These are phyloP conservation scores for Sporobolomyces pararoseus DNA, from an alignment of 768 basidiomycete genomes.

Conservation along the genomic window DNA sequence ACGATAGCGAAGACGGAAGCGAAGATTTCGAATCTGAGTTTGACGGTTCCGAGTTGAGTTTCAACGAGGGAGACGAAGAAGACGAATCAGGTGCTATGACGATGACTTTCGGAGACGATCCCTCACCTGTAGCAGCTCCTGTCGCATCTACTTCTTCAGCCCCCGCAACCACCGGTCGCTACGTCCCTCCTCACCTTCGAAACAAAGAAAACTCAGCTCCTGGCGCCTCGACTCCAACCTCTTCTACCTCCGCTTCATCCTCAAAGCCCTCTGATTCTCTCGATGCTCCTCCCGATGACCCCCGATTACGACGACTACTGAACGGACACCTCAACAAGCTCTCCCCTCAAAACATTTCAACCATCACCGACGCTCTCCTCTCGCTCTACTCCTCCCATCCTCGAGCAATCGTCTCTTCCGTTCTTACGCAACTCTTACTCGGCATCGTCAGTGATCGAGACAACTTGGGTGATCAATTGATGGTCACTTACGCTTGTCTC, in stretches of 20 bases:
- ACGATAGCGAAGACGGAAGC: not conserved
- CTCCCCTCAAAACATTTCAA: slow-evolving; percentile 36
- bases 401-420: slow-evolving; percentile 34
- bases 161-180: not conserved
- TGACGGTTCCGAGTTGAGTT: slow-evolving; percentile 9
- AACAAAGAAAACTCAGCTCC: not conserved
- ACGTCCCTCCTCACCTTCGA: slow-evolving; percentile 8
- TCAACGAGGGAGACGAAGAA: slow-evolving; percentile 15
- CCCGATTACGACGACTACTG: slow-evolving; percentile 39
- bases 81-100: slow-evolving; percentile 16
- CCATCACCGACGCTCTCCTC: slow-evolving; percentile 37
- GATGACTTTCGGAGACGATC: slow-evolving; percentile 1
- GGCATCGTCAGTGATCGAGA: slow-evolving; percentile 42
- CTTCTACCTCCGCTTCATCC: not conserved
- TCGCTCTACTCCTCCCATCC: slow-evolving; percentile 38
- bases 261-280: slow-evolving; percentile 13
- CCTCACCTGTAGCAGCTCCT: not conserved
- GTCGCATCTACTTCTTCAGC: not conserved
- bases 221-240: not conserved
- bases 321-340: slow-evolving; percentile 45
- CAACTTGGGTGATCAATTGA: slow-evolving; percentile 42
- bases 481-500: slow-evolving; percentile 40
- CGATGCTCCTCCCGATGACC: slow-evolving; percentile 32
- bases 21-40: slow-evolving; percentile 9
- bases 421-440: slow-evolving; percentile 35